Base-by-base conservation (phyloP, 192 early-diverging fungal genomes). In the Backusella tarrabulga region DNA sequence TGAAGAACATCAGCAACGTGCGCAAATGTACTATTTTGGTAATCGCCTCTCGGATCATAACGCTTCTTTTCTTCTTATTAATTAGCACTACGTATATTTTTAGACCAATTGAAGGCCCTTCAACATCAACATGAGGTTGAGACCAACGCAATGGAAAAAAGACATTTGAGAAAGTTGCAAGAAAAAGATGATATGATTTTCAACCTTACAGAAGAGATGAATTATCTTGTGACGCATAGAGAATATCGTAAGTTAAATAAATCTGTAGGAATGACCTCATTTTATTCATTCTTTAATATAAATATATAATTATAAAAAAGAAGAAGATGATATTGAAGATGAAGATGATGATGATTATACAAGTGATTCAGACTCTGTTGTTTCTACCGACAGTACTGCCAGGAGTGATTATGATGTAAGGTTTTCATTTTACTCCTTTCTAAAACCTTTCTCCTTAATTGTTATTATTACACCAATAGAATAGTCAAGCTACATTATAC, bases 241-340 rank as follows among this genome's bases (percentile, higher is more conserved):
- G 23, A 70, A 70, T 38, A 70, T 70, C 68, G 68, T 70, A 70
- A 70, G 68, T 70, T 70, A 69, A 38, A 40, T 38, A 41, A 70
- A 41, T 41, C 19, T 70, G 36, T 40, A 70, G 68, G 34, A 70
- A 70, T 70, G 68, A 70, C 68, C 68, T 70, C 68, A 70, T 36
- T 69, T 38, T 70, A 23, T 70, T 70, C 35, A 35, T 68, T 68
- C 34, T 68, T 68, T 6, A 68, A 68, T 12, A 35, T 34, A 36
- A 68, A 68, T 35, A 68, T 34, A 68, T 35, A 68, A 19, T 36
- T 17, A 38, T 36, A 69, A 69, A n/a, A 35, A 56, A 26, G 4
- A 63, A 63, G 26, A 63, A 14, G 56, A 63, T 0, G 23, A 63
- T 29, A 29, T 29, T 56, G 54, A 56, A 56, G 19, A 52, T 52